phyloP scores from a whole-genome alignment of 306 rosid genomes.

The Albizia julibrissin region DNA sequence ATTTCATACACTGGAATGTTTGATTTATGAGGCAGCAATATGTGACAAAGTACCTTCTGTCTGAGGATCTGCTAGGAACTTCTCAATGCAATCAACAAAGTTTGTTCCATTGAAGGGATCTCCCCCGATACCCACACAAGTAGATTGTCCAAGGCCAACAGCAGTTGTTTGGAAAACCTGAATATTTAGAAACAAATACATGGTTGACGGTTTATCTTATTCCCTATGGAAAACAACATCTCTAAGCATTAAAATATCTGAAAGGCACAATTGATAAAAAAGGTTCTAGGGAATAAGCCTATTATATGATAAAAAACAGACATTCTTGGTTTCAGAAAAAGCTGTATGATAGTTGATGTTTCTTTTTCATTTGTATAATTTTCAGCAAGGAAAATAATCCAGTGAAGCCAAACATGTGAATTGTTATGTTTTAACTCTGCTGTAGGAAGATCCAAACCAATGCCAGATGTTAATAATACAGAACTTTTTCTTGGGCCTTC shows the following conservation, averaged over 20 bases:
- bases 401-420: neutral
- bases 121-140: conserved; percentile 98
- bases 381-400: neutral
- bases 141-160: conserved; percentile 99
- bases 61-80: conserved; percentile 85
- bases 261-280: conserved; percentile 24
- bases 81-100: conserved; percentile 91
- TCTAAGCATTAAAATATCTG: conserved; percentile 23
- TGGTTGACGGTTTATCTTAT: conserved; percentile 27
- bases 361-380: neutral
- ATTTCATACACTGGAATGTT: conserved; percentile 20
- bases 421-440: conserved; percentile 3
- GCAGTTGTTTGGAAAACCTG: conserved; percentile 98
- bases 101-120: conserved; percentile 99
- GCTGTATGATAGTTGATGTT: neutral
- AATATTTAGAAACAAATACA: conserved; percentile 25
- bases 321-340: neutral
- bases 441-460: neutral
- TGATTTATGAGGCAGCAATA: conserved; percentile 19
- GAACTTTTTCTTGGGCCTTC: neutral
- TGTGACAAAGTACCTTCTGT: conserved; percentile 72
- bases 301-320: conserved; percentile 19
- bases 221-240: conserved; percentile 6
- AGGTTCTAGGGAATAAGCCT: conserved; percentile 18
- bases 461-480: conserved; percentile 10